phyloP scores from a whole-genome alignment of 306 rosid species.

The Quercus aquifolioides region DNA sequence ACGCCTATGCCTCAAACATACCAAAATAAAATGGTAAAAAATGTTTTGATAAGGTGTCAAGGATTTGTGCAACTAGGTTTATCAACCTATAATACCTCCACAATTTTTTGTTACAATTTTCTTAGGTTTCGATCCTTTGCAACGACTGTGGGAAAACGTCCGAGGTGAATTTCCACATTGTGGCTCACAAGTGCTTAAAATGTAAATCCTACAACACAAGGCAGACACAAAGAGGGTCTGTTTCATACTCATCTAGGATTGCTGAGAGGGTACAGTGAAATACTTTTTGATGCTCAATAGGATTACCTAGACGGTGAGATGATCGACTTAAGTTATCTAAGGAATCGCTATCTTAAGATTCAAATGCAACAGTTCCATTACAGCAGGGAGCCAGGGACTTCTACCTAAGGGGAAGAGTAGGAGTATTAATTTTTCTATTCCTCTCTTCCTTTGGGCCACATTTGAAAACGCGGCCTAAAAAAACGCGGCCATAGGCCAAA shows the following conservation, averaged over 20 bases:
- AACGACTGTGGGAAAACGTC: conserved; percentile 65
- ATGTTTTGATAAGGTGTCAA: background rate
- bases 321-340: background rate
- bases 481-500: too few relatives aligned
- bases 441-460: too few relatives aligned
- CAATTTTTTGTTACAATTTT: background rate
- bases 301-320: conserved; percentile 35
- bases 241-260: conserved; percentile 47
- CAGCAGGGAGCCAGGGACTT: too few relatives aligned
- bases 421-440: background rate
- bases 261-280: conserved; percentile 37
- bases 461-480: too few relatives aligned
- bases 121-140: conserved; percentile 72
- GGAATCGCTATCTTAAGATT: background rate
- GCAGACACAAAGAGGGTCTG: conserved; percentile 44
- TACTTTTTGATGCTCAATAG: background rate
- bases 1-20: conserved; percentile 46
- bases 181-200: conserved; percentile 47
- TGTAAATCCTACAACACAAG: conserved; percentile 65
- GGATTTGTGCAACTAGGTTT: background rate
- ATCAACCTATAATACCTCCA: background rate
- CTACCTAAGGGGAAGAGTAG: background rate
- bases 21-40: conserved; percentile 37
- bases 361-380: background rate
- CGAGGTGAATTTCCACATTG: conserved; percentile 50